Base-by-base conservation (phyloP, 495 filamentous ascomycete genomes). In the Entonaema liquescens region DNA sequence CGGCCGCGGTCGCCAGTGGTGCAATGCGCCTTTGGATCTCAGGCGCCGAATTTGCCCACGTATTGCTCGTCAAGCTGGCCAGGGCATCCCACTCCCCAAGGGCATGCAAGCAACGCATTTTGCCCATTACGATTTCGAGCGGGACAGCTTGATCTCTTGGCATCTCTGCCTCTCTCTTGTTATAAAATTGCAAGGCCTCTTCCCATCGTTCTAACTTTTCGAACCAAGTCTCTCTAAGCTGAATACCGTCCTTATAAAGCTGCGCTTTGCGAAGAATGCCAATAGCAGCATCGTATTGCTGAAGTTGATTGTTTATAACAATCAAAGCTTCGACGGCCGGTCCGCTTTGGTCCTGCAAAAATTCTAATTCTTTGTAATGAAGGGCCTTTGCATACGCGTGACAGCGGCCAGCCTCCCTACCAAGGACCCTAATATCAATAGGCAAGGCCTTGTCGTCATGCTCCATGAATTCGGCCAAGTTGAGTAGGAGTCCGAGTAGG, bases 381-480 rank as follows among this genome's bases (percentile, higher is more conserved):
- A 99, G 86, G 9, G 95, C 95, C 78, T 99, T 99, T 17, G 95
- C 95, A 77, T 95, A 98, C 5, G 95, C 95, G 80, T 99, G 95
- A 59, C 96, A 98, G 73, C 94, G 93, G 0, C 90, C 93, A 13
- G 95, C 95, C 75, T 97, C 96, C 72, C 93, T 91, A 19, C 96
- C 95, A 35, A 98, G 83, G 1, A 92, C 91, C 33, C 95, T 88
- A 63, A 99, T 97, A 77, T 99, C 96, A 70, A 99, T 98, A 15
- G 95, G 95, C 23, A 99, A 86, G 5, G 95, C 95, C 75, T 98
- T 98, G 76, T 99, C 95, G 74, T 98, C 95, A 73, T 99, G 95
- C 74, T 99, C 95, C 95, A 99, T 99, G 78, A 98, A 99, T 72
- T 99, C 95, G 2, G 94, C 95, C 13, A 99, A 87, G 78, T 98